These are phyloP conservation scores for Peniophora sp. DNA, from an alignment of 1,284 basidiomycete genomes.

Conservation along the genomic window DNA sequence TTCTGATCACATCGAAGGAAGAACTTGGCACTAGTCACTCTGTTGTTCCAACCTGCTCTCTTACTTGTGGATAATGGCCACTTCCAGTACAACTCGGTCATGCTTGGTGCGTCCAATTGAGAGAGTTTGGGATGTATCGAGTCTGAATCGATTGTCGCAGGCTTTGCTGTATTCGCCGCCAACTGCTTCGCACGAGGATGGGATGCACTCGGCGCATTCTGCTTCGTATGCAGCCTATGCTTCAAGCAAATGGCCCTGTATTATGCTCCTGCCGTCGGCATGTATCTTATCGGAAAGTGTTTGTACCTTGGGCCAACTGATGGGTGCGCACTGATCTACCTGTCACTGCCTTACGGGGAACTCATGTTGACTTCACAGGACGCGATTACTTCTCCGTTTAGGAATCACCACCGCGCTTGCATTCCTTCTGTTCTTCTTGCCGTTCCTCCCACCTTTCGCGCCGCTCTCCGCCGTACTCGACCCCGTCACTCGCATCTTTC, in stretches of 20 bases:
- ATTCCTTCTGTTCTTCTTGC: constrained; percentile 66
- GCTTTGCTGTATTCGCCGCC: constrained; percentile 64
- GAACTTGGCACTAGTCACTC: constrained; percentile 65
- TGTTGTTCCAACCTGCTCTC: constrained; percentile 79
- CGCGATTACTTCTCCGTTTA: constrained; percentile 61
- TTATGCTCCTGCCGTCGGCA: constrained; percentile 84
- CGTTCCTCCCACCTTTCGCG: constrained; percentile 61
- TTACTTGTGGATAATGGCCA: constrained; percentile 87
- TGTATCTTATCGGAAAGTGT: constrained; percentile 80
- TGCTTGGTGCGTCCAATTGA: constrained; percentile 55
- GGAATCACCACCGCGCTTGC: constrained; percentile 50
- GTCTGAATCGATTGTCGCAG: constrained; percentile 23
- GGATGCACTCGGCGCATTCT: constrained; percentile 74
- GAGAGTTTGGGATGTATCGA: neutral
- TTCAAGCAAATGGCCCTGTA: constrained; percentile 98
- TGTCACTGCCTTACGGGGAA: neutral
- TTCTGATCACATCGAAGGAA: constrained; percentile 19
- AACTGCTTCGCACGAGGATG: constrained; percentile 60
- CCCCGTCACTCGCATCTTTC: constrained; percentile 80
- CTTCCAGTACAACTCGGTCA: constrained; percentile 89
- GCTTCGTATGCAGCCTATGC: constrained; percentile 75
- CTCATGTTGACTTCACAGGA: constrained; percentile 20
- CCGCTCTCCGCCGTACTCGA: constrained; percentile 44
- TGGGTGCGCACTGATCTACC: constrained; percentile 45
- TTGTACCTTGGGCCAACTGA: constrained; percentile 54